Evolutionary conservation across 495 filamentous ascomycete genomes (phyloP).

Genomic region (Hypomontagnella submonticulosa): DNA sequence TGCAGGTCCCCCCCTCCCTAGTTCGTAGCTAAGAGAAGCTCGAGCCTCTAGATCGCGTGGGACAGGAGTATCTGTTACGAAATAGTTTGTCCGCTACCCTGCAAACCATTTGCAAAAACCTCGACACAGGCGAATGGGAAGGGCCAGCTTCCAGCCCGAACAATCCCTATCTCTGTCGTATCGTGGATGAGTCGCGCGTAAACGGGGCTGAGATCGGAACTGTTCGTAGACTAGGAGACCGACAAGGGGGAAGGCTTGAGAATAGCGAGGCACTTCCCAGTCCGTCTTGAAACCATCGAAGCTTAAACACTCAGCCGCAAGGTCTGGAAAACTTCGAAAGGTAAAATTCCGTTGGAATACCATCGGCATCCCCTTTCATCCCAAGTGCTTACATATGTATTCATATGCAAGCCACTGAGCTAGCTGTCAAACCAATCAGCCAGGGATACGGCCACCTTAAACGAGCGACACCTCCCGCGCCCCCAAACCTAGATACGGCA

Average conservation of each 20-base stretch:
- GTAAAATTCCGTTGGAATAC: not conserved
- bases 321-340: slow-evolving; percentile 7
- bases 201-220: slow-evolving; percentile 41
- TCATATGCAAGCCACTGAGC: slow-evolving; percentile 13
- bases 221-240: slow-evolving; percentile 1
- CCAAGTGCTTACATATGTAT: not conserved
- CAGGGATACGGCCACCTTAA: slow-evolving; percentile 10
- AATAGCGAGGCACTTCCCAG: slow-evolving; percentile 12
- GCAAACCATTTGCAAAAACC: slow-evolving; percentile 43
- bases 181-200: slow-evolving; percentile 33
- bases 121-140: slow-evolving; percentile 30
- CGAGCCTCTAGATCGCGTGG: slow-evolving; percentile 41
- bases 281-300: slow-evolving; percentile 17
- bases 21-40: slow-evolving; percentile 34
- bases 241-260: not conserved
- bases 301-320: slow-evolving; percentile 20
- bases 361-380: not conserved
- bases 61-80: slow-evolving; percentile 44
- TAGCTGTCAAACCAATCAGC: not conserved
- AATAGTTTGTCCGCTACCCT: slow-evolving; percentile 43
- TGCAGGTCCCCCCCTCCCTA: slow-evolving; percentile 26
- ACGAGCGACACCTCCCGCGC: slow-evolving; percentile 11
- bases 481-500: not conserved
- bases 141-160: slow-evolving; percentile 39
- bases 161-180: slow-evolving; percentile 37